A percentile compares a stretch with the other conserved stretches of the same genome.
These are phyloP conservation scores for Phtheirospermum japonicum DNA, from an alignment of 257 asterid species.

Conservation along the genomic window DNA sequence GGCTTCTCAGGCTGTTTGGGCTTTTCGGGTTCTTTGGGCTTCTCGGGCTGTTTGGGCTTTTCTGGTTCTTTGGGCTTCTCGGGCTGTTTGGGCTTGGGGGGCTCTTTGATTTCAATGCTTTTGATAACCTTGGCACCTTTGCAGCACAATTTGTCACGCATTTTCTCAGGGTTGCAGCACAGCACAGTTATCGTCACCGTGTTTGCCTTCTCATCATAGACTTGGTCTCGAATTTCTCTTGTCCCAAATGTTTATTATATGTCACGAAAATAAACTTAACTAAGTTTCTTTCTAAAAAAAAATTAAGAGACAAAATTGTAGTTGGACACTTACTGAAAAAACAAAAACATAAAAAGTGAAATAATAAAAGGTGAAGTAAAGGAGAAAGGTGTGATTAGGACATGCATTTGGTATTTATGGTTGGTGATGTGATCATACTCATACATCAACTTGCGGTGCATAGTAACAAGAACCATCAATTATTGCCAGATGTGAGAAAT, in stretches of 20 bases:
- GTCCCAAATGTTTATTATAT: no score
- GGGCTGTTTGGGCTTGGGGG: constrained; percentile 32
- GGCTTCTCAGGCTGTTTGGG: constrained; percentile 33
- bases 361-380: background rate
- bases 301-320: constrained; percentile 11
- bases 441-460: no score
- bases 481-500: background rate
- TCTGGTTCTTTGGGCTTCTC: constrained; percentile 36
- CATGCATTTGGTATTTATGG: constrained; percentile 20
- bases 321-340: background rate
- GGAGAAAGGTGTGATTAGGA: background rate
- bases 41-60: constrained; percentile 25
- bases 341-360: background rate
- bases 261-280: background rate
- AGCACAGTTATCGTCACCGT: constrained; percentile 57
- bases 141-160: constrained; percentile 67
- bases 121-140: constrained; percentile 60
- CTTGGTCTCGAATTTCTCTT: constrained; percentile 70
- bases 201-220: constrained; percentile 58
- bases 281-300: background rate
- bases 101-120: constrained; percentile 55
- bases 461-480: background rate
- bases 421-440: constrained; percentile 19
- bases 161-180: constrained; percentile 69
- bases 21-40: constrained; percentile 26